Evolutionary conservation across 495 filamentous ascomycete species (phyloP).

Genomic region (Podospora anserina): DNA sequence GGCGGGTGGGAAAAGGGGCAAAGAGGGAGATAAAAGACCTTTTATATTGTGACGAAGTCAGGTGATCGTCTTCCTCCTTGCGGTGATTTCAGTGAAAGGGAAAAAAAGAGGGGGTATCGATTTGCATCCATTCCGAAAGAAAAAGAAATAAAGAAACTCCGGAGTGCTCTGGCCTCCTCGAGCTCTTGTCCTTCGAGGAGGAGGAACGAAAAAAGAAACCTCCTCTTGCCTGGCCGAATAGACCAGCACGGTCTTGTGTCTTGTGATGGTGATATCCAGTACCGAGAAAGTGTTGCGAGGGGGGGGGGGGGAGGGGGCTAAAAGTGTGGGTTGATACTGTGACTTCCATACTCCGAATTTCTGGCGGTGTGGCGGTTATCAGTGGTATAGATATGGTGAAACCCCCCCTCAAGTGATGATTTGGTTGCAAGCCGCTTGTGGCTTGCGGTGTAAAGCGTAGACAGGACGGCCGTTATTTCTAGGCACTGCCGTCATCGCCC

Average conservation of each 20-base stretch:
- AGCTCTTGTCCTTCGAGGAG: constrained; percentile 2
- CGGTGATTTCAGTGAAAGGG: not conserved
- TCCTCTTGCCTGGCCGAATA: not conserved
- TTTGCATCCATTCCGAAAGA: constrained; percentile 4
- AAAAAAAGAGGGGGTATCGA: constrained; percentile 9
- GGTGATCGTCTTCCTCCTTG: not conserved
- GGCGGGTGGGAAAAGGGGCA: not conserved
- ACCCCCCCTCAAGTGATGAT: not conserved
- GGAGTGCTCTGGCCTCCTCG: not conserved
- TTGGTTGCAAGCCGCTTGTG: not conserved
- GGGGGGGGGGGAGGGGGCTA: not conserved
- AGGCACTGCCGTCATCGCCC: constrained; percentile 31
- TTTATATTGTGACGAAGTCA: not conserved
- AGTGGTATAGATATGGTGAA: not conserved
- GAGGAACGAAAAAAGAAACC: not conserved
- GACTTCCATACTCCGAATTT: not conserved
- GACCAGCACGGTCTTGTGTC: not conserved
- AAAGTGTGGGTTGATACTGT: not conserved
- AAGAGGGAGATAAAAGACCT: not conserved
- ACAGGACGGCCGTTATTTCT: constrained; percentile 6
- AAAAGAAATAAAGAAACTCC: constrained; percentile 4
- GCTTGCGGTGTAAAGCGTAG: not conserved
- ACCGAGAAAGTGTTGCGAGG: not conserved
- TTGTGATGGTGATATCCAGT: not conserved
- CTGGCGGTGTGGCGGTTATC: not conserved